These are phyloP conservation scores for Globisporangium nagaii DNA, from an alignment of 352 stramenopile species.

Conservation along the genomic window DNA sequence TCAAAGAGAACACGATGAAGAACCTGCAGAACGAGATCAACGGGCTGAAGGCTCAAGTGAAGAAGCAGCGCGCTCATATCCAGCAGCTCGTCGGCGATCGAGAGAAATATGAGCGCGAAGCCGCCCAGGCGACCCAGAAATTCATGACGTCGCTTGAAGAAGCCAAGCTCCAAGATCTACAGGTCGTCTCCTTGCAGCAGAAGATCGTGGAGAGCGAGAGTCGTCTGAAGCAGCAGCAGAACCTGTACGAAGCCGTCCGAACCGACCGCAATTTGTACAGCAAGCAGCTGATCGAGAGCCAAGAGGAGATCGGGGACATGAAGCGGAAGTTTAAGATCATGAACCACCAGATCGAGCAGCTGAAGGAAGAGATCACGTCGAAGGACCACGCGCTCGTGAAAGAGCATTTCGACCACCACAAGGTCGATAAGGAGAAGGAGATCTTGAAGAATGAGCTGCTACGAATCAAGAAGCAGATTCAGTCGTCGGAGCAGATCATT, in stretches of 20 bases:
- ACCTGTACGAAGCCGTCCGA: constrained; percentile 91
- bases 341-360: constrained; percentile 89
- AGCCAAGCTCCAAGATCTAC: constrained; percentile 71
- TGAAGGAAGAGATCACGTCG: constrained; percentile 91
- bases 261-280: constrained; percentile 91
- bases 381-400: constrained; percentile 91
- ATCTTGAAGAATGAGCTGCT: constrained; percentile 86
- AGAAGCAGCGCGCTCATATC: constrained; percentile 72
- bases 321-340: constrained; percentile 90
- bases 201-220: constrained; percentile 74
- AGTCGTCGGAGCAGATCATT: constrained; percentile 86
- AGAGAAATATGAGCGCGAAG: constrained; percentile 87
- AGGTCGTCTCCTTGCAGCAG: constrained; percentile 64
- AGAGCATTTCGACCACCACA: constrained; percentile 92
- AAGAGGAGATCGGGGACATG: constrained; percentile 88
- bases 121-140: constrained; percentile 63
- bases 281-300: constrained; percentile 92
- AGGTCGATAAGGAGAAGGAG: constrained; percentile 92
- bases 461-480: constrained; percentile 90
- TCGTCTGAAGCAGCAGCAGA: constrained; percentile 91
- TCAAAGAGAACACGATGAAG: constrained; percentile 88
- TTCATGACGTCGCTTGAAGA: constrained; percentile 83
- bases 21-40: constrained; percentile 90
- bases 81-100: constrained; percentile 81
- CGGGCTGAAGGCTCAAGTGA: constrained; percentile 75